Base-by-base conservation (phyloP, 257 asterid species). In the Lantana camara region DNA sequence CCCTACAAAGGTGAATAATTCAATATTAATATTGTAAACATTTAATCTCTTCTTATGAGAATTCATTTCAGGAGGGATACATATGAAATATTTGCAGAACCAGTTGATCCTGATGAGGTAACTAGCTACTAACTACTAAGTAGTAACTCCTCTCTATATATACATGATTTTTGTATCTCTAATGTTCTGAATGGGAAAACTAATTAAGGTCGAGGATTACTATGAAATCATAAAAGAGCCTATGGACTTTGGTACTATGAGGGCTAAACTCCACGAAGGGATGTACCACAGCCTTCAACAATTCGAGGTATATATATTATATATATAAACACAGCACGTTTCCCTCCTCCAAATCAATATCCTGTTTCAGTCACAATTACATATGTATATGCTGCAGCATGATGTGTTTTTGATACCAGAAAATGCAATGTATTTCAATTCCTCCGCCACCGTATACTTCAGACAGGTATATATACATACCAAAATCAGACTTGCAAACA, bases 201-300 rank as follows among this genome's bases (percentile, higher is more conserved):
- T 27, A 27, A 27, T 64, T 22, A 68, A 92, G 97, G 97, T 85
- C 47, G 93, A 80, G 83, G 87, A 85, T 56, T 93, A 93, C 79
- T 78, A 80, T 62, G 85, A 87, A 35, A 80, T 89, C 69, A 83
- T 93, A 29, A 78, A 84, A 72, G 86, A 87, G 70, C 95, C 97
- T 5, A 93, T 93, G 97, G 97, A 93, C 76, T 93, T 93, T 9
- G 97, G 87, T 38, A 93, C 97, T n/a, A 89, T 90, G 91, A 82
- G 97, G 76, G 97, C 96, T 54, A 93, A 93, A 68, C 89, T 93
- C 74, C 95, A 93, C 24, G 96, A 93, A 73, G 97, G 91, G 53
- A 69, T 89, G 95, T 89, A 89, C 52, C 49, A 74, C 29, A 84
- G 75, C 74, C 90, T 89, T 32, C 75, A 87, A 70, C 85, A 89